Evolutionary conservation across 2,329 filamentous ascomycete species (phyloP).

Genomic region (Helotiales sp.): DNA sequence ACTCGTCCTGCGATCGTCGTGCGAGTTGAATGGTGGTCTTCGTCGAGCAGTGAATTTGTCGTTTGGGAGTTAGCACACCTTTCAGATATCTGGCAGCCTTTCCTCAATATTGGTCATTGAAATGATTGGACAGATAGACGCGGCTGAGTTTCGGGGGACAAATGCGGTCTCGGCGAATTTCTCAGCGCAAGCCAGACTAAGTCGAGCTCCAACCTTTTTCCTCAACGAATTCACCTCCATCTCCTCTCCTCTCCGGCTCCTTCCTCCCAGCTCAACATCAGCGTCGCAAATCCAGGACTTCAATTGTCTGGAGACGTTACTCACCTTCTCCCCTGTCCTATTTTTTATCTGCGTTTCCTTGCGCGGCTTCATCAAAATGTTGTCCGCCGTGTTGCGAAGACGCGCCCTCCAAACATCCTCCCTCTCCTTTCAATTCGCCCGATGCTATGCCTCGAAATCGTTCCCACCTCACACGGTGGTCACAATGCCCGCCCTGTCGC

Average conservation of each 20-base stretch:
- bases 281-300: conserved; percentile 25
- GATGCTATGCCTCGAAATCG: conserved; percentile 64
- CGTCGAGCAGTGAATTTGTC: background rate
- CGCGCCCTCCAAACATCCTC: conserved; percentile 54
- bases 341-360: conserved; percentile 18
- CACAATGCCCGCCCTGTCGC: conserved; percentile 97
- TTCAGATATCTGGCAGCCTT: no score
- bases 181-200: no score
- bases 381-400: conserved; percentile 64
- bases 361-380: conserved; percentile 46
- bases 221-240: conserved; percentile 12
- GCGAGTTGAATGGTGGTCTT: background rate
- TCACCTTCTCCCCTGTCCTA: conserved; percentile 17
- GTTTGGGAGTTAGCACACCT: conserved; percentile 12
- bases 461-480: conserved; percentile 94
- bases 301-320: conserved; percentile 27
- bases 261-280: conserved; percentile 17
- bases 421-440: conserved; percentile 55
- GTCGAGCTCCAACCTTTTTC: background rate
- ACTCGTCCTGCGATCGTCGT: conserved; percentile 1
- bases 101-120: no score
- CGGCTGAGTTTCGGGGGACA: no score
- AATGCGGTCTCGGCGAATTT: no score
- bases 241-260: conserved; percentile 12
- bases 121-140: no score